phyloP scores from a whole-genome alignment of 2,329 filamentous ascomycete species.

The Colletotrichum scovillei region DNA sequence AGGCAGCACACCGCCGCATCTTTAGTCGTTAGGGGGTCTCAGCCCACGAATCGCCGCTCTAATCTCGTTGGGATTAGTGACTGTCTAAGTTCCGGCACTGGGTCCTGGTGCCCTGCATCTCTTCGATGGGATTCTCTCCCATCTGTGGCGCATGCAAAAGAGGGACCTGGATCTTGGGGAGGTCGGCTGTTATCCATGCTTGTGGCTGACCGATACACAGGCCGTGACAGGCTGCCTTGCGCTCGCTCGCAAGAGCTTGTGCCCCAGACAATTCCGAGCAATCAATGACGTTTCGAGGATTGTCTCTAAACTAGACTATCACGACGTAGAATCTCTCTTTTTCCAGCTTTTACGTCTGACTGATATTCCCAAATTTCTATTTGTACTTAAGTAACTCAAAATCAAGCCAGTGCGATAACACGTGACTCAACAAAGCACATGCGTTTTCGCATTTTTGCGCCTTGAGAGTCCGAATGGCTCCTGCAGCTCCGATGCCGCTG shows the following conservation, averaged over 20 bases:
- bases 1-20: slow-evolving; percentile 14
- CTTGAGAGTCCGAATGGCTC: slow-evolving; percentile 4
- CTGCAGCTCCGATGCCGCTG: slow-evolving; percentile 34
- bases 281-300: not conserved
- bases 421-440: slow-evolving; percentile 22
- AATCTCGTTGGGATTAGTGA: slow-evolving; percentile 21
- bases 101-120: slow-evolving; percentile 1
- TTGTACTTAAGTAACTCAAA: not conserved
- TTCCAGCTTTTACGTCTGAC: not conserved
- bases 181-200: slow-evolving; percentile 14
- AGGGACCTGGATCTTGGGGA: slow-evolving; percentile 16
- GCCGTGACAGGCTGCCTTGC: not conserved
- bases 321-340: not conserved
- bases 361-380: not conserved
- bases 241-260: not conserved
- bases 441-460: slow-evolving; percentile 8
- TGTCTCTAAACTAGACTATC: not conserved
- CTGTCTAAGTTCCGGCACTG: slow-evolving; percentile 13
- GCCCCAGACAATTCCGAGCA: not conserved
- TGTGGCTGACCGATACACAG: slow-evolving; percentile 28
- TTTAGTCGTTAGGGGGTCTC: not conserved
- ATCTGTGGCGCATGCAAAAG: slow-evolving; percentile 17
- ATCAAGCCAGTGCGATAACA: not conserved
- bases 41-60: slow-evolving; percentile 10
- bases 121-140: not conserved